Base-by-base conservation (phyloP, 73 alveolate species). In the Tetrahymena elliotti region DNA sequence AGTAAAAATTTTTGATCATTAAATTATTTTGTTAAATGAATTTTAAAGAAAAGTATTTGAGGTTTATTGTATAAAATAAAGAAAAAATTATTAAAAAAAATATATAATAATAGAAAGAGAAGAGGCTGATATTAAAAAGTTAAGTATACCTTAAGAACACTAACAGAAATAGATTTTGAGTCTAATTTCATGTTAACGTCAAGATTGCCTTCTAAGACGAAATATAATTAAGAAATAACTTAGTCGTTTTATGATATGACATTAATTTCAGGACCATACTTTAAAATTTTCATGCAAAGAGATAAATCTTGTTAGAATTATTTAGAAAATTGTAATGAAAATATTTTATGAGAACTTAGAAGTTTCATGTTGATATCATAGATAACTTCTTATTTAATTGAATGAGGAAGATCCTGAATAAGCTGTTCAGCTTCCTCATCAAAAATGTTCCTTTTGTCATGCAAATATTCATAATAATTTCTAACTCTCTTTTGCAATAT, bases 251-350 rank as follows among this genome's bases (percentile, higher is more conserved):
- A 97, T n/a, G 96, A 93, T 27, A 97, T 93, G 24, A 97, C 94
- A 53, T 95, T 96, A 93, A 97, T 99, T 83, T 98, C 99, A 95
- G 98, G 97, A 33, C 98, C 97, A 94, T 84, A 97, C 9, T 97
- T 98, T 33, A 96, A 96, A 84, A 96, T 97, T 52, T 96, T 96
- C 93, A 96, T 95, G 41, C 53, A 93, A 34, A 88, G 41, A 35
- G 98, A 93, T n/a, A 96, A 93, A 40, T 94, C 52, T 20, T 84
- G 27, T 37, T 95, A 24, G 33, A 96, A 35, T 10, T 40, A 36
- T 35, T 96, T 97, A 41, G 83, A 95, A 16, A 82, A 93, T 83
- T 95, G 38, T 22, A 40, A 27, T 20, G 40, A 93, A 27, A 95
- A 96, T 15, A 96, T 52, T 41, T 84, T 92, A 11, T 95, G 95